phyloP scores from a whole-genome alignment of 139 green algal genomes.

The Chlorella sp. region DNA sequence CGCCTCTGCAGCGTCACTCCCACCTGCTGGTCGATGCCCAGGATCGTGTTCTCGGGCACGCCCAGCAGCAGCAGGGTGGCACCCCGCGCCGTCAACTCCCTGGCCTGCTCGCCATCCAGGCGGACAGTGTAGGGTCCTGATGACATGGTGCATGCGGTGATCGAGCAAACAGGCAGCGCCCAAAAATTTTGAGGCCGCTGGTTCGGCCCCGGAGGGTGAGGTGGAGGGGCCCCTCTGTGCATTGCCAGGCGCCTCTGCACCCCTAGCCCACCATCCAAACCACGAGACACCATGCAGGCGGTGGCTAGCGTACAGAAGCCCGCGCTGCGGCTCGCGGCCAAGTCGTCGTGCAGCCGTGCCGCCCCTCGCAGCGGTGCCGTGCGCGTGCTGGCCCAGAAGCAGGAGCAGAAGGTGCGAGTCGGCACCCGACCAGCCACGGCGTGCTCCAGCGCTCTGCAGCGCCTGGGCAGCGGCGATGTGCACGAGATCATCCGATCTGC shows the following conservation, averaged over 20 bases:
- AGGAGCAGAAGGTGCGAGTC: slow-evolving; percentile 38
- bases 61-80: slow-evolving; percentile 76
- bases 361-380: slow-evolving; percentile 3
- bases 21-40: slow-evolving; percentile 87
- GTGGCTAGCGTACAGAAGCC: slow-evolving; percentile 23
- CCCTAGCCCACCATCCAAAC: background rate
- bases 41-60: slow-evolving; percentile 62
- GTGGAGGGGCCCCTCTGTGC: too few relatives aligned
- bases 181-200: too few relatives aligned
- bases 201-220: too few relatives aligned
- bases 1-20: background rate
- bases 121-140: slow-evolving; percentile 43
- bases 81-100: slow-evolving; percentile 53
- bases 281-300: slow-evolving; percentile 5
- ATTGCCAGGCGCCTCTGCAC: too few relatives aligned
- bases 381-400: slow-evolving; percentile 24
- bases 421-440: too few relatives aligned
- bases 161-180: too few relatives aligned
- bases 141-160: too few relatives aligned
- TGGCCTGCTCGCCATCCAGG: slow-evolving; percentile 66
- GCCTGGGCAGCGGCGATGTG: too few relatives aligned
- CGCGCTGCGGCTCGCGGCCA: background rate
- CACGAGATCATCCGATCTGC: too few relatives aligned
- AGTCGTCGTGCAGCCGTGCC: slow-evolving; percentile 4
- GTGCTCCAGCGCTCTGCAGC: too few relatives aligned